A percentile compares a stretch with the other conserved stretches of the same genome.
Evolutionary conservation across 2,329 filamentous ascomycete species (phyloP).

Genomic region (Lasiodiplodia gonubiensis): DNA sequence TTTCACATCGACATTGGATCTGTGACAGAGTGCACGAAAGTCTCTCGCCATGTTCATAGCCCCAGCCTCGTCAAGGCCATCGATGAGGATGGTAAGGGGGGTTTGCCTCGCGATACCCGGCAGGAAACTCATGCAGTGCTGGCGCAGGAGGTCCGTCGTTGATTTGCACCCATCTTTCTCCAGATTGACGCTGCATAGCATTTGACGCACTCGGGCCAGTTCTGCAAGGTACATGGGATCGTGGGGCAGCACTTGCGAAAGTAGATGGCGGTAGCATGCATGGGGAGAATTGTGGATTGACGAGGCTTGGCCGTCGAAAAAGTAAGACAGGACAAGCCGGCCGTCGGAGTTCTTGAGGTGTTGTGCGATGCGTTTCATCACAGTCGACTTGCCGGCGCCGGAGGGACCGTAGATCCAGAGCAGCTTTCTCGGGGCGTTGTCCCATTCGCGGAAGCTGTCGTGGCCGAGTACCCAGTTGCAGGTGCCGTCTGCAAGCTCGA

Average conservation of each 20-base stretch:
- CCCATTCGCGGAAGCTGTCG: background rate
- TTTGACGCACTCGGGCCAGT: background rate
- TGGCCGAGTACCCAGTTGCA: background rate
- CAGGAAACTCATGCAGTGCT: background rate
- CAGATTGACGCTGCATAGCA: background rate
- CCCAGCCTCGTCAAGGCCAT: background rate
- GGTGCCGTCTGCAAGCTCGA: background rate
- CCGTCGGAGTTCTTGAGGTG: background rate
- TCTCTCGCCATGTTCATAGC: background rate
- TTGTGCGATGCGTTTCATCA: slow-evolving; percentile 3
- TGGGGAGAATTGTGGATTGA: background rate
- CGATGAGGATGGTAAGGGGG: background rate
- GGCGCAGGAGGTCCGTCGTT: background rate
- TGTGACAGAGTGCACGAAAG: background rate
- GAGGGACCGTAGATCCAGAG: background rate
- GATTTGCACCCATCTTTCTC: background rate
- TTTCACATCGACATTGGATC: background rate
- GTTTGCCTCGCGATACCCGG: too few relatives aligned
- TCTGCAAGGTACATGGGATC: background rate
- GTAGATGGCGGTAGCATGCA: background rate
- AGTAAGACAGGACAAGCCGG: background rate
- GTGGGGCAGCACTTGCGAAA: background rate
- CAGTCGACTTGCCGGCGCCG: background rate
- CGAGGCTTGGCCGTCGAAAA: background rate
- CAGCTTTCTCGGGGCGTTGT: background rate